Evolutionary conservation across 495 filamentous ascomycete species (phyloP).

Genomic region (Neurospora tetrasperma): DNA sequence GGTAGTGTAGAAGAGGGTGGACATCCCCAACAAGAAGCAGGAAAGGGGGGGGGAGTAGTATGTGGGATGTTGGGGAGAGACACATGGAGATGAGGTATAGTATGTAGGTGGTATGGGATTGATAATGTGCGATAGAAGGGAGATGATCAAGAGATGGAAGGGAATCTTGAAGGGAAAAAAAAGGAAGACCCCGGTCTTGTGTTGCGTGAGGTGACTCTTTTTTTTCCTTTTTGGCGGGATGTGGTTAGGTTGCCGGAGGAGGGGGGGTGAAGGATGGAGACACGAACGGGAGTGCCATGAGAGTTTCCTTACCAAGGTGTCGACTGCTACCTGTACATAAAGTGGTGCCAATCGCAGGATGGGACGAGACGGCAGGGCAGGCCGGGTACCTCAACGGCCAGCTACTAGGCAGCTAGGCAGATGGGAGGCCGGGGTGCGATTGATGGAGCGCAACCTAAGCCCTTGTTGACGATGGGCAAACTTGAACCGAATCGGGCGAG

Average conservation of each 20-base stretch:
- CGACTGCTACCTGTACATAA: slow-evolving; percentile 14
- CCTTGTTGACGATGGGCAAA: not conserved
- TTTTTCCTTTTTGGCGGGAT: not conserved
- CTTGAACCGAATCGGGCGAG: not conserved
- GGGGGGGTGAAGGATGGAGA: not conserved
- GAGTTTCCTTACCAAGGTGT: not conserved
- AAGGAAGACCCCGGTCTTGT: not conserved
- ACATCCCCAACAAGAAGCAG: not conserved
- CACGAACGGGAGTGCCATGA: slow-evolving; percentile 4
- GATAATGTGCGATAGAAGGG: not conserved
- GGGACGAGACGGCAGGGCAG: slow-evolving; percentile 4
- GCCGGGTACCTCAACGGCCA: not conserved
- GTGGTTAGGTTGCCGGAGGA: not conserved
- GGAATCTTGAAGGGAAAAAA: not conserved
- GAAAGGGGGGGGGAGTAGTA: not conserved
- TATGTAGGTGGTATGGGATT: not conserved
- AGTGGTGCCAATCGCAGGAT: slow-evolving; percentile 6
- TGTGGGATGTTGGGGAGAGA: not conserved
- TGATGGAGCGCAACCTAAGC: not conserved
- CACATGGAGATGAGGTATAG: not conserved
- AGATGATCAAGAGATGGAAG: not conserved
- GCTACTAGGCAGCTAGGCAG: not conserved
- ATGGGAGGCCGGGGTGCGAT: not conserved
- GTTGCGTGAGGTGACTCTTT: not conserved
- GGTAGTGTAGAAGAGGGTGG: not conserved